A percentile compares a stretch with the other conserved stretches of the same genome.
These are phyloP conservation scores for Paramecium pentaurelia DNA, from an alignment of 73 alveolate genomes.

Conservation along the genomic window DNA sequence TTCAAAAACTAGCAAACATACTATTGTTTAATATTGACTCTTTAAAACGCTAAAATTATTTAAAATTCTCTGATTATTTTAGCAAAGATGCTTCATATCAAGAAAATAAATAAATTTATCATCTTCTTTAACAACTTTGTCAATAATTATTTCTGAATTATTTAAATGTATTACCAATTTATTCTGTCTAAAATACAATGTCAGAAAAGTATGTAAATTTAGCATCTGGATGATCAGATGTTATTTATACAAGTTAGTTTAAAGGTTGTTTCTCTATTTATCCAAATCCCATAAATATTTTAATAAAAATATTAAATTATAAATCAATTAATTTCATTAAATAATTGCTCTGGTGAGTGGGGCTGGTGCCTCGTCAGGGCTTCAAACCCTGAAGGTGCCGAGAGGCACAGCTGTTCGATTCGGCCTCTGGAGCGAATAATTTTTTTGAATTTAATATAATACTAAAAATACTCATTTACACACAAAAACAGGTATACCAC, in stretches of 20 bases:
- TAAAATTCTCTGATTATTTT: not conserved
- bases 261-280: not conserved
- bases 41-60: not conserved
- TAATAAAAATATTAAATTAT: not conserved
- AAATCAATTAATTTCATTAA: not conserved
- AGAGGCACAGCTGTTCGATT: constrained; percentile 52
- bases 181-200: not conserved
- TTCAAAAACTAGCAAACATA: not conserved
- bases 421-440: constrained; percentile 49
- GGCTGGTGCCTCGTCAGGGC: constrained; percentile 55
- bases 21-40: not conserved
- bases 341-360: constrained; percentile 48
- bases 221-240: not conserved
- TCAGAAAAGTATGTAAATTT: not conserved
- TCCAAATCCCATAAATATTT: not conserved
- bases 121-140: not conserved
- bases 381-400: constrained; percentile 55
- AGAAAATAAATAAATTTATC: not conserved
- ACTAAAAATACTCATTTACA: not conserved
- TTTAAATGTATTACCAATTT: not conserved
- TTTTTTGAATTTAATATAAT: not conserved
- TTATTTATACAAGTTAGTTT: not conserved
- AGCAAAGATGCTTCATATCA: not conserved
- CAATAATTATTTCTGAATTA: not conserved
- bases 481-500: not conserved